phyloP scores from a whole-genome alignment of 2,329 filamentous ascomycete species.

The Curvularia eragrostidis region DNA sequence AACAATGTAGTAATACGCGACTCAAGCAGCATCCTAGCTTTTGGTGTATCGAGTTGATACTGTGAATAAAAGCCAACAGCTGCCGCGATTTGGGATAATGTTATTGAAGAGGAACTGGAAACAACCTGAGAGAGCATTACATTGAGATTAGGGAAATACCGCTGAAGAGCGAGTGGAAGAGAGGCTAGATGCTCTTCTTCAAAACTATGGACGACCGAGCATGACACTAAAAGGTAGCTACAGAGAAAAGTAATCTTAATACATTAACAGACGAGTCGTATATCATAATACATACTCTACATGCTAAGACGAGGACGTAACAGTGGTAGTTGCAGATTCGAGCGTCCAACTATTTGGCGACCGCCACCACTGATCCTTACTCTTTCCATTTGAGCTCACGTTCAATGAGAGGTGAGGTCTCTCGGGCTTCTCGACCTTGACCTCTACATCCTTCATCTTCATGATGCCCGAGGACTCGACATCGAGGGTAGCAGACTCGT shows the following conservation, averaged over 20 bases:
- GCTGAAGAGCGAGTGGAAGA: background rate
- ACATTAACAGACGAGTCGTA: background rate
- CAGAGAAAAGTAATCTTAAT: background rate
- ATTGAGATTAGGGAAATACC: background rate
- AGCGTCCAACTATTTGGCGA: constrained; percentile 24
- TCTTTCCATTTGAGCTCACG: background rate
- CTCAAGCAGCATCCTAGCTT: constrained; percentile 1
- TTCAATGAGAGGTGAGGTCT: background rate
- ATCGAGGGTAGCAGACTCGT: constrained; percentile 7
- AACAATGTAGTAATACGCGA: background rate
- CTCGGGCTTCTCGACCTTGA: constrained; percentile 8
- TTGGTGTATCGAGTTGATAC: constrained; percentile 10
- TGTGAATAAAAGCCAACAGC: background rate
- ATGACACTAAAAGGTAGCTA: background rate
- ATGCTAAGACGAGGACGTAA: background rate
- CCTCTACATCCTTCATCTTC: constrained; percentile 9
- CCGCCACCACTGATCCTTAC: constrained; percentile 18
- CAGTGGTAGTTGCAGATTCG: constrained; percentile 1
- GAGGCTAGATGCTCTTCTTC: background rate
- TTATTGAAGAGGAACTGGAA: background rate
- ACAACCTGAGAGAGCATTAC: background rate
- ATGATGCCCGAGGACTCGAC: constrained; percentile 6
- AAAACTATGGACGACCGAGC: background rate
- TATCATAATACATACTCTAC: background rate
- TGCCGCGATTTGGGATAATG: background rate